Evolutionary conservation across 345 rosid genomes (phyloP), one percentile per base, ranked within the genome.

Genomic region (Populus davidiana): DNA sequence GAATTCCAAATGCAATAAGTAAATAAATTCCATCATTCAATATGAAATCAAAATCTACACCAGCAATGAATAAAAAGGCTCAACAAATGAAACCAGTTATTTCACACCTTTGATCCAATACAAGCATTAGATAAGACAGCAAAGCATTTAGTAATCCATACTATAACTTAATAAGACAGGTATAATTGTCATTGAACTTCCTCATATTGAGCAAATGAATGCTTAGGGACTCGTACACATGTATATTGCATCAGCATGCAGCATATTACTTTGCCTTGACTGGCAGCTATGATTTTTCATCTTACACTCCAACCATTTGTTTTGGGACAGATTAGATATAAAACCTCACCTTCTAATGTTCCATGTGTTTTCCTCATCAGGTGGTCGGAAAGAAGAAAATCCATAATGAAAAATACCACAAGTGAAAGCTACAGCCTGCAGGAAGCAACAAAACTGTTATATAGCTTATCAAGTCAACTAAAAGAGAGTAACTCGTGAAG

Each of bases 401-500:
- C 84, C 91, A 33, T 88, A 88, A 80, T 87, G 91, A 76, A 89
- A 35, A 64, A 88, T 72, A 73, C 98, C 96, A 68, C 88, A 91
- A 69, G 91, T 78, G 83, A 91, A 93, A 79, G 99, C 98, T 77
- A 96, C 97, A 62, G 88, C 86, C 99, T 96, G 90, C 82, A 86
- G 81, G 67, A 75, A 69, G 74, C 20, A 78, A 81, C 76, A 43
- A 56, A 49, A 63, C n/a, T 12, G 5, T 70, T 39, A 70, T 20
- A 43, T 11, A 11, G 59, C 33, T 56, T 47, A 31, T 62, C 25
- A 21, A 62, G 36, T 39, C 56, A 31, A 16, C 50, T 16, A 59
- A 69, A 70, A 54, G 9, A 31, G 12, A 43, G 31, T 41, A 75
- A 49, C 7, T 43, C 16, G 43, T 31, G 56, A 20, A 25, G 64